Percentiles rank a stretch among this genome's conserved stretches.
phyloP scores from a whole-genome alignment of 2,329 filamentous ascomycete genomes.

The Domatiomyces catenatus region DNA sequence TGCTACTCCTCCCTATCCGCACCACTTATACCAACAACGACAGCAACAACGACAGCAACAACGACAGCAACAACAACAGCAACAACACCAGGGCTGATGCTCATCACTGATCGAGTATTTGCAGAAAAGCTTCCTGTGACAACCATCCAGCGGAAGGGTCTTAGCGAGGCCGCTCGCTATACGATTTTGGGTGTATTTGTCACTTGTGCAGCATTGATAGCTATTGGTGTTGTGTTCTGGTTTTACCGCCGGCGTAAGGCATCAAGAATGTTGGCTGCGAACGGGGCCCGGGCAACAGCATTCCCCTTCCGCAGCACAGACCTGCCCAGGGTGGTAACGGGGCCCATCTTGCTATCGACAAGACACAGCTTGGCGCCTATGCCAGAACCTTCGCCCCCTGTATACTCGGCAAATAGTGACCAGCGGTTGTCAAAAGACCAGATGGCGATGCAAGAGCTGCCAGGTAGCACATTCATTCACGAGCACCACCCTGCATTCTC shows the following conservation, averaged over 20 bases:
- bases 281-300: constrained; percentile 7
- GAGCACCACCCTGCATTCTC: constrained; percentile 17
- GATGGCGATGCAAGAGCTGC: constrained; percentile 12
- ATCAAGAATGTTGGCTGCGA: constrained; percentile 4
- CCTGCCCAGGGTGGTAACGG: not conserved
- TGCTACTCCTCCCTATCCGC: constrained; percentile 14
- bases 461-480: constrained; percentile 17
- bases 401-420: constrained; percentile 8
- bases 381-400: constrained; percentile 12
- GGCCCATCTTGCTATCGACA: not conserved
- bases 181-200: constrained; percentile 15
- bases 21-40: constrained; percentile 13
- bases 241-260: constrained; percentile 6
- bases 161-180: constrained; percentile 9
- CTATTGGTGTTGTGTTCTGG: constrained; percentile 4
- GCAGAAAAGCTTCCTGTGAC: constrained; percentile 11
- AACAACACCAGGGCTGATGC: constrained; percentile 3
- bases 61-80: constrained; percentile 6
- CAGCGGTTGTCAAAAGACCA: constrained; percentile 1
- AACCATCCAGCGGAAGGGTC: not conserved
- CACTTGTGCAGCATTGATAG: constrained; percentile 4
- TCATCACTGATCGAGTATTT: constrained; percentile 18
- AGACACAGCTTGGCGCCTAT: not conserved
- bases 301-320: constrained; percentile 6
- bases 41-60: constrained; percentile 13